phyloP scores from a whole-genome alignment of 2,329 filamentous ascomycete species.

The Triangularia setosa region DNA sequence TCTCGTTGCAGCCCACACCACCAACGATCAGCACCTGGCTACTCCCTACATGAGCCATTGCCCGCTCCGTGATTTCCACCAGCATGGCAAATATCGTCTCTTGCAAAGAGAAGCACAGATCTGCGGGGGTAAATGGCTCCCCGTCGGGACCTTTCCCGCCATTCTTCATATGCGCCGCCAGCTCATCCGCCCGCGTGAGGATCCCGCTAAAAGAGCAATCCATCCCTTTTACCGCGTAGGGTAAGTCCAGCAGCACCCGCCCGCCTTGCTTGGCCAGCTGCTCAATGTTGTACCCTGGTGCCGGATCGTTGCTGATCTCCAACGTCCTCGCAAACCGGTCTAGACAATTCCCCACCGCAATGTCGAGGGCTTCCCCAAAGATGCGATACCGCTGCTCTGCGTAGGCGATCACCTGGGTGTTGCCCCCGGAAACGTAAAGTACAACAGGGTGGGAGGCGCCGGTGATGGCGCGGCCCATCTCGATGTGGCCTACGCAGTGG shows the following conservation, averaged over 20 bases:
- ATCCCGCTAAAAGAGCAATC: conserved; percentile 96
- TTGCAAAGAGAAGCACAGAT: conserved; percentile 91
- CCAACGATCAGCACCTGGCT: conserved; percentile 91
- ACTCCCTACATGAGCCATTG: conserved; percentile 95
- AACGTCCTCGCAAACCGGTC: conserved; percentile 93
- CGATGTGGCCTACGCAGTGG: conserved; percentile 97
- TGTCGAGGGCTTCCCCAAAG: conserved; percentile 96
- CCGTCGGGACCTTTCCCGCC: conserved; percentile 44
- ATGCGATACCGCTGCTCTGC: conserved; percentile 92
- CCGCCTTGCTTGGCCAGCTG: conserved; percentile 75
- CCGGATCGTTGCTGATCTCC: conserved; percentile 89
- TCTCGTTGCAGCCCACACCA: conserved; percentile 91
- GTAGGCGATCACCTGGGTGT: conserved; percentile 97
- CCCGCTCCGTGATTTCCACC: conserved; percentile 95
- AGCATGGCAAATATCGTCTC: conserved; percentile 97
- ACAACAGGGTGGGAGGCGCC: conserved; percentile 89
- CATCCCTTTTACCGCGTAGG: conserved; percentile 98
- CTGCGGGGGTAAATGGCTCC: conserved; percentile 66
- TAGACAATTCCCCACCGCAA: conserved; percentile 95
- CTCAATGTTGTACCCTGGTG: conserved; percentile 97
- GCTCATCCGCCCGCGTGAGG: conserved; percentile 73
- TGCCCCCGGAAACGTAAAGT: conserved; percentile 90
- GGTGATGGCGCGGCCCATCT: conserved; percentile 95
- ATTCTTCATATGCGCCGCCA: conserved; percentile 64
- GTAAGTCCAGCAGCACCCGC: conserved; percentile 73